Evolutionary conservation across 371 early-diverging fungal species (phyloP), one percentile per base, ranked within the genome.

Genomic region (Lichtheimia hyalospora): DNA sequence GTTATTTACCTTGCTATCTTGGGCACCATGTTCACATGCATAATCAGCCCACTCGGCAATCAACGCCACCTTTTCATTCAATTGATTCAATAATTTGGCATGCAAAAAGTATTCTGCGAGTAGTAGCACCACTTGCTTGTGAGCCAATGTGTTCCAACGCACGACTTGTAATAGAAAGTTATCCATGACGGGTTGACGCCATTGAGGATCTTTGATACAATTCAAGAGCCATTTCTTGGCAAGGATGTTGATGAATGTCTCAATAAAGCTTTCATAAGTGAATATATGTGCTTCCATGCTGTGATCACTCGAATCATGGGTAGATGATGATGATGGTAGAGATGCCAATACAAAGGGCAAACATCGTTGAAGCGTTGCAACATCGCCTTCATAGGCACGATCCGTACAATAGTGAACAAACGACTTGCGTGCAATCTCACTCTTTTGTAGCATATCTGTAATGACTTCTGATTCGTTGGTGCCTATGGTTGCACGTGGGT

Each of bases 401-500:
- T 81, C 81, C 25, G 82, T 64, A 3, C 79, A 65, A 49, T 85
- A 85, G 40, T 83, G 83, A 3, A 73, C 75, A 66, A 78, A 71
- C 39, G 81, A 74, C 62, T 85, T 83, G 18, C 85, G 74, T 16
- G 84, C 78, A 53, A 82, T 77, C 27, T 85, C 81, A 23, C 77
- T 81, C 25, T 63, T 74, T 44, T 15, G 57, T 25, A 72, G 48
- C 60, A 75, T 44, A 2, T 57, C 13, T 0, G 58, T 24, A 12
- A 73, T 66, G 14, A 44, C 52, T n/a, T 27, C 44, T 3, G 52
- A 3, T 42, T 54, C 23, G 21, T 34, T 16, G 53, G 61, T 3
- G 54, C 43, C n/a, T 64, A 73, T 20, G 49, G 52, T n/a, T 60
- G 57, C 2, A 44, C 54, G 58, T 3, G 52, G 48, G 13, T 67